A percentile compares a stretch with the other conserved stretches of the same genome.
phyloP scores from a whole-genome alignment of 306 rosid genomes.

The Abrus pulchellus region DNA sequence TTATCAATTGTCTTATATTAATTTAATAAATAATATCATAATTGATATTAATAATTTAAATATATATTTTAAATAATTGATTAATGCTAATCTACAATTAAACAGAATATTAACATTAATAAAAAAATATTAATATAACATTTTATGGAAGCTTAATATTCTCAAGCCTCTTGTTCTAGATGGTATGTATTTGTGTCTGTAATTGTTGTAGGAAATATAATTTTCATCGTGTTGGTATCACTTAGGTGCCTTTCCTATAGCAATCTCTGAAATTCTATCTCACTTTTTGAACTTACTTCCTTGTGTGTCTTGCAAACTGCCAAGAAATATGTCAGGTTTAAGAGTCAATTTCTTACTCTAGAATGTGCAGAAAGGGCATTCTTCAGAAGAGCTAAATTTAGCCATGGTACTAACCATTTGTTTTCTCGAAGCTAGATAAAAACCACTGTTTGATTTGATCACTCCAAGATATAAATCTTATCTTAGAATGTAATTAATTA shows the following conservation, averaged over 20 bases:
- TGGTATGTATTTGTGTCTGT: slow-evolving; percentile 32
- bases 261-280: neutral
- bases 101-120: no score
- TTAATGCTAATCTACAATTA: no score
- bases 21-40: no score
- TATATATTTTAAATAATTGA: no score
- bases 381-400: slow-evolving; percentile 10
- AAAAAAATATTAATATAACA: no score
- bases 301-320: slow-evolving; percentile 6
- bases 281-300: neutral
- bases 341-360: slow-evolving; percentile 4
- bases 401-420: neutral
- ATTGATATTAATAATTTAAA: no score
- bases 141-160: slow-evolving; percentile 29
- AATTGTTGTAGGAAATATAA: neutral
- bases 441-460: neutral
- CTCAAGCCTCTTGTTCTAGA: neutral
- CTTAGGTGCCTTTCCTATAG: slow-evolving; percentile 8
- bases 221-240: neutral
- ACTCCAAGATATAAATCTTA: neutral
- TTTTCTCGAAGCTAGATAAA: neutral
- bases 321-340: neutral
- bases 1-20: no score
- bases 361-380: slow-evolving; percentile 1
- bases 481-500: neutral